A percentile compares a stretch with the other conserved stretches of the same genome.
phyloP scores from a whole-genome alignment of 2,329 filamentous ascomycete species.

The Albophoma yamanashiensis region DNA sequence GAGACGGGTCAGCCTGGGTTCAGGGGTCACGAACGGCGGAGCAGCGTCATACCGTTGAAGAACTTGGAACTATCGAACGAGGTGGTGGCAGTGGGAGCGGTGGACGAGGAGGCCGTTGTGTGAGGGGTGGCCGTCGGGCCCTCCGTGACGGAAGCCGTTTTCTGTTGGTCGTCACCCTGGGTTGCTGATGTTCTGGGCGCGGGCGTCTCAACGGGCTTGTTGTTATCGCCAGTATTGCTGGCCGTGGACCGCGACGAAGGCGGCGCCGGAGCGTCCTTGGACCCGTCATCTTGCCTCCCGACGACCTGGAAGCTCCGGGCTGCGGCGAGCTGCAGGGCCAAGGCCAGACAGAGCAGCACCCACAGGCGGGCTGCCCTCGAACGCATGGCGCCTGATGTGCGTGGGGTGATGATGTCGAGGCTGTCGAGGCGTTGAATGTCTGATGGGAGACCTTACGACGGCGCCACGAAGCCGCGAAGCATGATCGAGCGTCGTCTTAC shows the following conservation, averaged over 20 bases:
- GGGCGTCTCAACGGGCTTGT: not conserved
- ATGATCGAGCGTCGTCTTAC: constrained; percentile 6
- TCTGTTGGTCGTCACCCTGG: not conserved
- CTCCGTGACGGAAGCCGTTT: not conserved
- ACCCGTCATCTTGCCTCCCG: constrained; percentile 21
- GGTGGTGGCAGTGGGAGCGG: constrained; percentile 7
- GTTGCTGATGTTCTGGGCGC: not conserved
- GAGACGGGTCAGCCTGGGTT: constrained; percentile 1
- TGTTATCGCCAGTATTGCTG: not conserved
- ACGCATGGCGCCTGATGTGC: constrained; percentile 18
- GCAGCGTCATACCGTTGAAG: constrained; percentile 20
- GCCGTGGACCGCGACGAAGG: not conserved
- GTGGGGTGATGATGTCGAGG: constrained; percentile 1
- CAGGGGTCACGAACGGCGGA: constrained; percentile 1
- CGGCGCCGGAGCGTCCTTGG: not conserved
- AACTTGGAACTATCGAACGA: constrained; percentile 17
- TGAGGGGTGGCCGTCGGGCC: not conserved
- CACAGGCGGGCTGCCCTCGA: constrained; percentile 20
- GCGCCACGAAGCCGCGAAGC: constrained; percentile 6
- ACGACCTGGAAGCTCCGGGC: constrained; percentile 21
- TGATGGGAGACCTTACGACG: constrained; percentile 8
- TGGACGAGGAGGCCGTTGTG: not conserved
- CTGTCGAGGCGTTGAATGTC: constrained; percentile 4
- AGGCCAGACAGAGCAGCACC: constrained; percentile 26
- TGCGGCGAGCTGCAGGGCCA: constrained; percentile 25